Conservation (phyloP, 2,329 filamentous ascomycete genomes). For the Alternaria angustiovoidea region DNA sequence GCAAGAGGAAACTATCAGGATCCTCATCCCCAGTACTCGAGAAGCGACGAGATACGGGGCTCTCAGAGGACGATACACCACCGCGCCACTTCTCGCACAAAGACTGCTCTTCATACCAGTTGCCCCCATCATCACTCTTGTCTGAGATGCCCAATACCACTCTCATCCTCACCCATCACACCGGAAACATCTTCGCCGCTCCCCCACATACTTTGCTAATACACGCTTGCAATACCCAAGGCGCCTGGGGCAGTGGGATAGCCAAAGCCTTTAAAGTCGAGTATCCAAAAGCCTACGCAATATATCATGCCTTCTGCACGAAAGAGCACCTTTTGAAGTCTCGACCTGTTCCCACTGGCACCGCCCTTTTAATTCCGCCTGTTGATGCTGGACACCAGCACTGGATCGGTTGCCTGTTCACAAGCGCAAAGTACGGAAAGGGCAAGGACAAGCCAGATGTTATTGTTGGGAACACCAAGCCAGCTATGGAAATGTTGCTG, state of each 20-base stretch:
- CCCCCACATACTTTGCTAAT: constrained; percentile 61
- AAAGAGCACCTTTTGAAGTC: constrained; percentile 28
- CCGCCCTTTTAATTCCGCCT: constrained; percentile 63
- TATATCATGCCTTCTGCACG: constrained; percentile 60
- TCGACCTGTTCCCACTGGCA: constrained; percentile 52
- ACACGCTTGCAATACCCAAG: constrained; percentile 68
- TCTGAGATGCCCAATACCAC: not conserved
- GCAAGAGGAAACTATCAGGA: constrained; percentile 3
- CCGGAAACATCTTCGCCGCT: constrained; percentile 62
- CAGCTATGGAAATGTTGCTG: constrained; percentile 60
- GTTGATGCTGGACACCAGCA: constrained; percentile 52
- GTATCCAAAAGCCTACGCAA: constrained; percentile 61
- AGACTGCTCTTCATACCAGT: constrained; percentile 12
- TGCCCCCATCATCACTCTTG: not conserved
- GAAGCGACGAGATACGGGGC: constrained; percentile 9
- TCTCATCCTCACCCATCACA: constrained; percentile 31
- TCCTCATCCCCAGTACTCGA: not conserved
- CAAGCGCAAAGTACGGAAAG: constrained; percentile 59
- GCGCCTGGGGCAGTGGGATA: constrained; percentile 67
- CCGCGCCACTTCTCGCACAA: constrained; percentile 19
- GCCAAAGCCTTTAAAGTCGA: constrained; percentile 59
- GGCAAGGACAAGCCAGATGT: constrained; percentile 51
- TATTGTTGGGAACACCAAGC: constrained; percentile 60
- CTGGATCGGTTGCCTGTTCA: constrained; percentile 69
- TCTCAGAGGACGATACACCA: not conserved